Evolutionary conservation across 192 early-diverging fungal genomes (phyloP).

Genomic region (Diversispora epigaea): DNA sequence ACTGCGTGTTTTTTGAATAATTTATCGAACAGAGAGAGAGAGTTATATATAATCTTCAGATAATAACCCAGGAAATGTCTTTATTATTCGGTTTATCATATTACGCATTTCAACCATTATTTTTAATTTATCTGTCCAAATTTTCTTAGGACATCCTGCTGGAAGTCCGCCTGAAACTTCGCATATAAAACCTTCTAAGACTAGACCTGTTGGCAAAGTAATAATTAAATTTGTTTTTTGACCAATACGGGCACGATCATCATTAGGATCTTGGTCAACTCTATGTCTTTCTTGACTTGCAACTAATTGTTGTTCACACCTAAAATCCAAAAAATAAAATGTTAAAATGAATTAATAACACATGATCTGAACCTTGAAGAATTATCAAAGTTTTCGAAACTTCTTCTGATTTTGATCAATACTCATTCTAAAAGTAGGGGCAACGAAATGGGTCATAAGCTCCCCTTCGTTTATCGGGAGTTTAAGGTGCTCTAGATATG

Average conservation of each 20-base stretch:
- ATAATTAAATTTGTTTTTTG: slow-evolving; percentile 22
- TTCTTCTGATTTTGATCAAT: slow-evolving; percentile 23
- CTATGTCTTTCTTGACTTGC: slow-evolving; percentile 15
- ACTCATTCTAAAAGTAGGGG: slow-evolving; percentile 17
- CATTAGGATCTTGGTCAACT: slow-evolving; percentile 14
- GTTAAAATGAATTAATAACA: not conserved
- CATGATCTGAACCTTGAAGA: slow-evolving; percentile 15
- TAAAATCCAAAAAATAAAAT: slow-evolving; percentile 7
- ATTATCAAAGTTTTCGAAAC: slow-evolving; percentile 22
- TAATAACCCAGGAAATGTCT: slow-evolving; percentile 23
- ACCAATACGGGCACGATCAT: not conserved
- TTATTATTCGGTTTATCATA: slow-evolving; percentile 31
- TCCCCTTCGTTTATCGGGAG: slow-evolving; percentile 7
- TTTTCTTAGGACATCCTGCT: slow-evolving; percentile 23
- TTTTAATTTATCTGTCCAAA: slow-evolving; percentile 23
- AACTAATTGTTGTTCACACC: slow-evolving; percentile 8
- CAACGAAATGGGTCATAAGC: slow-evolving; percentile 11
- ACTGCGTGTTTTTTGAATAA: no score
- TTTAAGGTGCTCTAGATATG: slow-evolving; percentile 10
- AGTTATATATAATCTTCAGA: slow-evolving; percentile 22
- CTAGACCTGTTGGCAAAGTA: slow-evolving; percentile 20
- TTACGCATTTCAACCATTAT: slow-evolving; percentile 29
- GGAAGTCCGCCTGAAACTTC: slow-evolving; percentile 30
- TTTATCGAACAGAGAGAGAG: no score
- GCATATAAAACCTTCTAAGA: slow-evolving; percentile 28